phyloP scores from a whole-genome alignment of 2,329 filamentous ascomycete genomes.

The Ophiostoma sp. region DNA sequence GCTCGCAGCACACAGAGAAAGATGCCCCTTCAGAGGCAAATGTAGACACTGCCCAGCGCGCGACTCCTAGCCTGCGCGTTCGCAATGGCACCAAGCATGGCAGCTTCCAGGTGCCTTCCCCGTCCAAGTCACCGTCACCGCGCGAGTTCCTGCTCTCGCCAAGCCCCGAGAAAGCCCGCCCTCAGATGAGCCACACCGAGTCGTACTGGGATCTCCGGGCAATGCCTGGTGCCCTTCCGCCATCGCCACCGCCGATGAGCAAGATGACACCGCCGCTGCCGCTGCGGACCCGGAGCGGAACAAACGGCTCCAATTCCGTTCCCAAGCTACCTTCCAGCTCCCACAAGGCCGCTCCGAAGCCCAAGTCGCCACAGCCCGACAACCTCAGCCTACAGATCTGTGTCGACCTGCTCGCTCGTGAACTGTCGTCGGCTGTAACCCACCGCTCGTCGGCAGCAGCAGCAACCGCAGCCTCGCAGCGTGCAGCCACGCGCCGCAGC shows the following conservation, averaged over 20 bases:
- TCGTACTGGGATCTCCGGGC: constrained; percentile 1
- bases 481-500: constrained; percentile 15
- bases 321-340: neutral
- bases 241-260: neutral
- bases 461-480: constrained; percentile 15
- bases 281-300: constrained; percentile 18
- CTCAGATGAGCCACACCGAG: neutral
- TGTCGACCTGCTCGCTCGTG: constrained; percentile 46
- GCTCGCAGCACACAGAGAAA: constrained; percentile 32
- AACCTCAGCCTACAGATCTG: constrained; percentile 47
- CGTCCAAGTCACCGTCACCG: neutral
- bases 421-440: constrained; percentile 43
- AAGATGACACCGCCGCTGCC: constrained; percentile 16
- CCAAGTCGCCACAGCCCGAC: constrained; percentile 29
- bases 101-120: neutral
- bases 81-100: constrained; percentile 17
- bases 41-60: neutral
- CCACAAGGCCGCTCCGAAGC: constrained; percentile 1
- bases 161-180: neutral
- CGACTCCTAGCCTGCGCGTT: neutral
- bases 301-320: neutral
- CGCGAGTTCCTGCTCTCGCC: constrained; percentile 18
- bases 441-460: constrained; percentile 18
- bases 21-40: constrained; percentile 17
- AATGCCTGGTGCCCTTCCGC: constrained; percentile 6